phyloP scores from a whole-genome alignment of 164 flowering plant species.

The Tetrastigma voinierianum region DNA sequence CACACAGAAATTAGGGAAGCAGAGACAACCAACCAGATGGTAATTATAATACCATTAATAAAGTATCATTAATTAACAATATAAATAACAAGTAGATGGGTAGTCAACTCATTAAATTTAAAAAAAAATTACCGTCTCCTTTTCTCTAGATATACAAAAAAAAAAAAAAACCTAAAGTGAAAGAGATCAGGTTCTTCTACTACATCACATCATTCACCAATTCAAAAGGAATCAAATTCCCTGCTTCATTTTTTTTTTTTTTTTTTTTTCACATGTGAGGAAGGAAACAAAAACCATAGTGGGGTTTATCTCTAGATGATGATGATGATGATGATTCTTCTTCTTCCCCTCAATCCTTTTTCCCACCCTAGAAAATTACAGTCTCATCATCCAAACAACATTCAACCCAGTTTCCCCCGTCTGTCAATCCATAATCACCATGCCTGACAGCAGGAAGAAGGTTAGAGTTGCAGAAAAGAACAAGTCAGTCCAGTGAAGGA shows the following conservation, averaged over 20 bases:
- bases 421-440: slow-evolving; percentile 5
- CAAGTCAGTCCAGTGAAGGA: not conserved
- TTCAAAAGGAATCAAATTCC: slow-evolving; percentile 34
- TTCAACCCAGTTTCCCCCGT: not conserved
- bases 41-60: not conserved
- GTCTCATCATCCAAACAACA: slow-evolving; percentile 27
- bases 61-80: no score
- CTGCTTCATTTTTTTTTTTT: no score
- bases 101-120: slow-evolving; percentile 10
- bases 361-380: slow-evolving; percentile 10
- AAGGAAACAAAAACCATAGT: slow-evolving; percentile 16
- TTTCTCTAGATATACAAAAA: slow-evolving; percentile 18
- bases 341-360: slow-evolving; percentile 1
- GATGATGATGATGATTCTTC: no score
- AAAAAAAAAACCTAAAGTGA: slow-evolving; percentile 11
- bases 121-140: slow-evolving; percentile 13
- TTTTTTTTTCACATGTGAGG: slow-evolving; percentile 15
- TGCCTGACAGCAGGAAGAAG: slow-evolving; percentile 11
- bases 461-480: slow-evolving; percentile 2
- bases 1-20: not conserved
- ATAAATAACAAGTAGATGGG: not conserved
- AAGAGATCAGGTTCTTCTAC: slow-evolving; percentile 18
- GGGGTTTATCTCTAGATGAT: slow-evolving; percentile 28
- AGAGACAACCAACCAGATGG: not conserved
- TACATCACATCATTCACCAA: slow-evolving; percentile 12